phyloP scores from a whole-genome alignment of 768 basidiomycete genomes.

The Auriscalpium microsporum region DNA sequence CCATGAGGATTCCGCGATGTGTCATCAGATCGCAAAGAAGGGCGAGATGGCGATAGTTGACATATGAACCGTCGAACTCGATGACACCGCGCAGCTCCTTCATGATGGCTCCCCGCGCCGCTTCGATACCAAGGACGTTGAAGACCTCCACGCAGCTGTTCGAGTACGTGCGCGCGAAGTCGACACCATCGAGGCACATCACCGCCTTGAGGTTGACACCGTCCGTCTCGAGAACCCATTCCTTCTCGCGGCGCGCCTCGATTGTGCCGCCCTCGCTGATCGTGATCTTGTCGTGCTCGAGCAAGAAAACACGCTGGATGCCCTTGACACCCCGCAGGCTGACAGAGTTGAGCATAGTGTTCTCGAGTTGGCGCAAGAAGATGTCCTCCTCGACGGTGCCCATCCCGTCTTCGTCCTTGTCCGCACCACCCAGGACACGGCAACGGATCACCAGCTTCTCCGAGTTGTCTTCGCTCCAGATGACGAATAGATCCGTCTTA shows the following conservation, averaged over 20 bases:
- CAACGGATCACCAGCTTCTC: constrained; percentile 96
- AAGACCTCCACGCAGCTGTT: constrained; percentile 96
- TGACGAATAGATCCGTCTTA: constrained; percentile 96
- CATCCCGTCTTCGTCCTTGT: constrained; percentile 79
- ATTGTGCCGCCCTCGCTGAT: constrained; percentile 60
- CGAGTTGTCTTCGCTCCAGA: constrained; percentile 98
- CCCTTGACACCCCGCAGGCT: constrained; percentile 87
- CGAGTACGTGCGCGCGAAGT: constrained; percentile 87
- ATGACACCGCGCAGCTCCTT: constrained; percentile 92
- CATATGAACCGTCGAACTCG: constrained; percentile 98
- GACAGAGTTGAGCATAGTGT: constrained; percentile 93
- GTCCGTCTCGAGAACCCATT: constrained; percentile 97
- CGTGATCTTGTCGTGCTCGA: constrained; percentile 73
- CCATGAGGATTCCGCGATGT: constrained; percentile 89
- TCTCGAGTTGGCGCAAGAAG: constrained; percentile 93
- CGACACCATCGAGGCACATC: constrained; percentile 92
- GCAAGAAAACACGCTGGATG: constrained; percentile 89
- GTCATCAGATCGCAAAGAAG: constrained; percentile 99
- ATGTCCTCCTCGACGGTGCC: constrained; percentile 84
- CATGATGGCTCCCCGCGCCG: constrained; percentile 89
- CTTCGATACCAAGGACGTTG: constrained; percentile 93
- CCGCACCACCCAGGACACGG: constrained; percentile 76
- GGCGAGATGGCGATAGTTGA: constrained; percentile 96
- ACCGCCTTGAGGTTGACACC: constrained; percentile 94
- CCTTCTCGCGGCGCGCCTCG: constrained; percentile 50